These are phyloP conservation scores for Claviceps sp. DNA, from an alignment of 2,329 filamentous ascomycete genomes.

Conservation along the genomic window DNA sequence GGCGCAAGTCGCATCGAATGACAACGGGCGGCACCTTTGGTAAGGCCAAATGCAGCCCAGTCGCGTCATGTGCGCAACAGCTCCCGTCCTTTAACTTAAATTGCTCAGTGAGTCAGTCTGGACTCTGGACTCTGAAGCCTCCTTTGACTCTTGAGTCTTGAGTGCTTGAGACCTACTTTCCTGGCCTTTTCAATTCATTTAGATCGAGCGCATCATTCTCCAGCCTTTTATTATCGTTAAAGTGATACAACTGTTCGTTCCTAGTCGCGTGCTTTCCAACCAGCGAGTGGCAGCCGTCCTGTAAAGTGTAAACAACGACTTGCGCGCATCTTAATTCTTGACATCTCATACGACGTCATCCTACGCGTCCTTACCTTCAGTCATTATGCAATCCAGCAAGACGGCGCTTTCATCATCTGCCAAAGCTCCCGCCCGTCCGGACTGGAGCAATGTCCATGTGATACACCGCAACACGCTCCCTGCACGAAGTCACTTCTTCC, in stretches of 20 bases:
- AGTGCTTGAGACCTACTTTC: no score
- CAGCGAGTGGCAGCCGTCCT: background rate
- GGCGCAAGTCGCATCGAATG: no score
- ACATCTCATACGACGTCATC: background rate
- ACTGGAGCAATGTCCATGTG: slow-evolving; percentile 48
- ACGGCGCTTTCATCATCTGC: background rate
- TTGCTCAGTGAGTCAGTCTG: no score
- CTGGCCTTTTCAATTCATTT: no score
- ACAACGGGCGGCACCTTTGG: no score
- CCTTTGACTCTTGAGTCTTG: no score
- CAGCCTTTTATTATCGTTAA: background rate
- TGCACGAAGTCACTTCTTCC: slow-evolving; percentile 42
- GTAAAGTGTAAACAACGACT: background rate
- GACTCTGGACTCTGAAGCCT: no score
- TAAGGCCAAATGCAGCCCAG: no score
- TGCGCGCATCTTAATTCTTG: background rate
- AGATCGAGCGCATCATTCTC: no score
- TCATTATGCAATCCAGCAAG: background rate
- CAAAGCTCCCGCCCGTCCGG: slow-evolving; percentile 21
- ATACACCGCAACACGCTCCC: slow-evolving; percentile 47
- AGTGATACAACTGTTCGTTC: background rate
- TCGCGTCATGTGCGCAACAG: no score
- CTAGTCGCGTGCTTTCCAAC: background rate
- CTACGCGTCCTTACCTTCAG: background rate
- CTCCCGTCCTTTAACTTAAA: no score